These are phyloP conservation scores for Xylariales sp. DNA, from an alignment of 2,329 filamentous ascomycete genomes.

Conservation along the genomic window DNA sequence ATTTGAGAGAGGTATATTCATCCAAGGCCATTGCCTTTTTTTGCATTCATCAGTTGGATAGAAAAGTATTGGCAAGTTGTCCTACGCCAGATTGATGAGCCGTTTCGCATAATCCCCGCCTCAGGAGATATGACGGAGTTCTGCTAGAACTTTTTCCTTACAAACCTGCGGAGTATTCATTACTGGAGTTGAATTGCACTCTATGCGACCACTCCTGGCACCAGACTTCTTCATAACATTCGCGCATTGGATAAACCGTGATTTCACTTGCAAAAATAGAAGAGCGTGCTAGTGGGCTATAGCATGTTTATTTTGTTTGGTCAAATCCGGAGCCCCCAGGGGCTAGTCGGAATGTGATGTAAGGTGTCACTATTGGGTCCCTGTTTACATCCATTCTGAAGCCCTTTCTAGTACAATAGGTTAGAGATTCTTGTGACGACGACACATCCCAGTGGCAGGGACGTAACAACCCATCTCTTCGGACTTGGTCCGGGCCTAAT, in stretches of 20 bases:
- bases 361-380: neutral
- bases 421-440: neutral
- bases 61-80: conserved; percentile 18
- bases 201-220: no score
- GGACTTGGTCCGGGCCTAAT: neutral
- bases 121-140: conserved; percentile 1
- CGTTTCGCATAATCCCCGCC: conserved; percentile 4
- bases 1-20: no score
- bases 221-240: neutral
- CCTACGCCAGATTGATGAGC: conserved; percentile 1
- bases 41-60: no score
- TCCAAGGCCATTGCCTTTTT: no score
- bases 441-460: neutral
- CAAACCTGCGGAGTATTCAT: neutral
- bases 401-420: neutral
- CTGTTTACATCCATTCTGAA: neutral
- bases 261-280: neutral
- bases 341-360: neutral
- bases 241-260: neutral
- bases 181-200: neutral
- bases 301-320: conserved; percentile 15
- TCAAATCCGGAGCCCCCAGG: neutral
- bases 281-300: neutral
- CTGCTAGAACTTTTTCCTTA: conserved; percentile 13
- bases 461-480: conserved; percentile 1